phyloP scores from a whole-genome alignment of 768 basidiomycete species.

The Gloeopeniophorella convolvens region DNA sequence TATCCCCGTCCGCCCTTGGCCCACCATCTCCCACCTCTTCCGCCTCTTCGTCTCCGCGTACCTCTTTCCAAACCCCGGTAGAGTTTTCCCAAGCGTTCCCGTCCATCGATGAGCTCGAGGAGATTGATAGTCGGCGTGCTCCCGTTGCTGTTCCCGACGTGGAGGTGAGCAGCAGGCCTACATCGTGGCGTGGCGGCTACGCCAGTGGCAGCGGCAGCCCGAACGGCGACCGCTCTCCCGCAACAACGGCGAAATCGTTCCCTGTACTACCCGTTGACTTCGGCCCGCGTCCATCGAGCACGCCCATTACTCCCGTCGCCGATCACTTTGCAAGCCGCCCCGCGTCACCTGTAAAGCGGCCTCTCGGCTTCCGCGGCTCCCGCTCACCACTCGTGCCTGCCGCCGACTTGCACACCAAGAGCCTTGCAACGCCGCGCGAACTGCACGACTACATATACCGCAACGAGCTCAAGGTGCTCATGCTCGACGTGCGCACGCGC shows the following conservation, averaged over 20 bases:
- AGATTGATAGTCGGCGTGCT: constrained; percentile 42
- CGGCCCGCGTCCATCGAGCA: constrained; percentile 59
- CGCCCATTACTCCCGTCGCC: constrained; percentile 53
- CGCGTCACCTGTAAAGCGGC: constrained; percentile 34
- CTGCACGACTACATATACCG: constrained; percentile 37
- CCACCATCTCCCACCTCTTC: constrained; percentile 73
- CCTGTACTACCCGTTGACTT: constrained; percentile 40
- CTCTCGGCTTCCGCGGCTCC: constrained; percentile 39
- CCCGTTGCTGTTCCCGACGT: constrained; percentile 40
- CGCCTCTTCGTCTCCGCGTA: constrained; percentile 54
- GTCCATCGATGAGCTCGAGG: constrained; percentile 70
- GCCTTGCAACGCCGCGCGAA: constrained; percentile 29
- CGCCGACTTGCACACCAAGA: constrained; percentile 20
- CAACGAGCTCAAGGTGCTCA: constrained; percentile 57
- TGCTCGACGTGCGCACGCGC: constrained; percentile 79
- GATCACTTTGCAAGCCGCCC: constrained; percentile 58
- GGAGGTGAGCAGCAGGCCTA: no score
- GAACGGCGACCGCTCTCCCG: constrained; percentile 12
- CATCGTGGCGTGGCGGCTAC: no score
- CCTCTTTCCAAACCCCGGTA: constrained; percentile 35
- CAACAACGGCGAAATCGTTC: constrained; percentile 27
- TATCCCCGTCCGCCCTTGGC: constrained; percentile 64
- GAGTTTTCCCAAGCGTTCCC: constrained; percentile 68
- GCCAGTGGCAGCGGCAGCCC: no score
- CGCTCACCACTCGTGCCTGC: constrained; percentile 31